Evolutionary conservation across 2,329 filamentous ascomycete species (phyloP), one percentile per base, ranked within the genome.

Genomic region (Beauveria australis): DNA sequence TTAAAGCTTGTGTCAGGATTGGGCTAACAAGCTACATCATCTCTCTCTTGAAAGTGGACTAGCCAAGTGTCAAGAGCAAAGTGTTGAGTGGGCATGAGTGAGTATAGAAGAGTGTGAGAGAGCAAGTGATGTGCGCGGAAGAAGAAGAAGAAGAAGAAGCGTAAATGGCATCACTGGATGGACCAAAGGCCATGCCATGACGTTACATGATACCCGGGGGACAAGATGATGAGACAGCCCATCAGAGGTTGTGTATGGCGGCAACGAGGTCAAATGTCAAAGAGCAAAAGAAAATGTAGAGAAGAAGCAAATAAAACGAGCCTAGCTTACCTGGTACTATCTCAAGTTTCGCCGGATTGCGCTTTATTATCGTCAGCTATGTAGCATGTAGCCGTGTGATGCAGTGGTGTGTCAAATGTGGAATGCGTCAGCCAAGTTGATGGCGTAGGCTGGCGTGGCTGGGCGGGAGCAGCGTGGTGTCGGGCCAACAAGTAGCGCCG

Each of bases 1-100:
- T 24, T 43, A 44, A 52, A 53, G 37, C 56, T 59, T 59, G 56
- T 40, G 43, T 43, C 56, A 33, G 56, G 48, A 46, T 37, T 26
- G 47, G 37, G 8, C 40, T 43, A n/a, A n/a, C n/a, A 43, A n/a
- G 30, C 30, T 43, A 43, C 40, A 8, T 40, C 30, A 52, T 26
- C 46, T n/a, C 46, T 43, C 18, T n/a, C 28, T 26, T 6, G n/a
- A 40, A 7, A 41, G 47, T 59, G 56, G 48, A 53, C 44, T 40
- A 37, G 37, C 37, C 47, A 52, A 28, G 24, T 40, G 55, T 7
- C 18, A n/a, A 43, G 55, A 33, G 22, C 5, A 18, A 19, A n/a
- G 56, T 53, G 56, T 37, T 37, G 48, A 19, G 47, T 52, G 56
- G 56, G 48, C 47, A 44, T 26, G 26, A 12, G 7, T 5, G 40